Conservation (phyloP, 495 filamentous ascomycete species). For the Lindgomyces ingoldianus region DNA sequence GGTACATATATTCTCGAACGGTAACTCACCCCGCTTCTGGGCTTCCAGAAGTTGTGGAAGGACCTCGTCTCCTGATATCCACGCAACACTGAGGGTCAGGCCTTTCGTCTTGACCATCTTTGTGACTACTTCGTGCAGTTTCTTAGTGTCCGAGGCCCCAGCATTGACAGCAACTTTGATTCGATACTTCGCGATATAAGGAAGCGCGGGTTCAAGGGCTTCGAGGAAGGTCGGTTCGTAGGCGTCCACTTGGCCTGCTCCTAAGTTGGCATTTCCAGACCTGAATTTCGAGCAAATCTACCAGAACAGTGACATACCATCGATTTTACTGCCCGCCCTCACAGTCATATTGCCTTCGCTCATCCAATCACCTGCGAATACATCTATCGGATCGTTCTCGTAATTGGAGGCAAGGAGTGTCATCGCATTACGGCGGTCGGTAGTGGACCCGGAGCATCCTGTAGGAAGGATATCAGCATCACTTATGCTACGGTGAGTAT, state of each 20-base stretch:
- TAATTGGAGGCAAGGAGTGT: conserved; percentile 53
- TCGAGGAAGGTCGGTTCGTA: conserved; percentile 59
- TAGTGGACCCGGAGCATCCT: conserved; percentile 55
- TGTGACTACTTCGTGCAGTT: conserved; percentile 50
- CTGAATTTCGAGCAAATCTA: no score
- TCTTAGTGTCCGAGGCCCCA: conserved; percentile 55
- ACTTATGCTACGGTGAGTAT: background rate
- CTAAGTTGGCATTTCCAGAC: no score
- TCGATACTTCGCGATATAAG: conserved; percentile 51
- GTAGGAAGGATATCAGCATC: background rate
- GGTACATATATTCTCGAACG: conserved; percentile 56
- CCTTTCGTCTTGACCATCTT: conserved; percentile 50
- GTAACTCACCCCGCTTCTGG: conserved; percentile 44
- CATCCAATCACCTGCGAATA: conserved; percentile 62
- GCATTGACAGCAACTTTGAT: conserved; percentile 64
- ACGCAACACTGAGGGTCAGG: conserved; percentile 55
- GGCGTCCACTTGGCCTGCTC: conserved; percentile 42
- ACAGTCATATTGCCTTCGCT: conserved; percentile 58
- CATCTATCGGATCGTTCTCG: conserved; percentile 55
- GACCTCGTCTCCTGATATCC: conserved; percentile 57
- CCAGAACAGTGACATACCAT: conserved; percentile 20
- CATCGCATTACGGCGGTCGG: conserved; percentile 60
- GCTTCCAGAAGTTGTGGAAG: conserved; percentile 49
- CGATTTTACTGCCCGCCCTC: conserved; percentile 49
- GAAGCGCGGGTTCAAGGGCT: conserved; percentile 54